Evolutionary conservation across 495 filamentous ascomycete species (phyloP), one percentile per base, ranked within the genome.

Genomic region (Hypoxylon intermedium): DNA sequence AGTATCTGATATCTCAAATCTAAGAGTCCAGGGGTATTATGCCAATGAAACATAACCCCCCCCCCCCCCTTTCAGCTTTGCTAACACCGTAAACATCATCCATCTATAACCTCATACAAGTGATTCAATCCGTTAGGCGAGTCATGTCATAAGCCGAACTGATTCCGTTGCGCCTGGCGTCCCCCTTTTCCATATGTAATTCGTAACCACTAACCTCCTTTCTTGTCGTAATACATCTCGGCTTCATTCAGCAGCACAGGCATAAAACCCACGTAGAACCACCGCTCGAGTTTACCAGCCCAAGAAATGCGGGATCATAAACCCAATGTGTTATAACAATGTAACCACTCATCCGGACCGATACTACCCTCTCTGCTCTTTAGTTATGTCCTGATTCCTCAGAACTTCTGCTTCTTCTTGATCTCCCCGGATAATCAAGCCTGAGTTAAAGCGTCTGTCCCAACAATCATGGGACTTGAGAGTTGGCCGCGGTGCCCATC

Each of bases 401-500:
- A 28, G 31, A 34, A 34, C 36, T 18, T 13, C 36, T 9, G 12
- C 45, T 9, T 31, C 52, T 21, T 15, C 11, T 5, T n/a, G 26
- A 16, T 6, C 18, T 45, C 31, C 28, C 46, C 5, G 11, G 23
- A 28, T 18, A 13, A 20, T 7, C 28, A 34, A 9, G 19, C 26
- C 3, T 26, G 20, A 9, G 5, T 21, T n/a, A n/a, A n/a, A n/a
- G n/a, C n/a, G n/a, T n/a, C n/a, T n/a, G n/a, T n/a, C n/a, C n/a
- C n/a, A n/a, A n/a, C n/a, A 11, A 19, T 48, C 30, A 65, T 37
- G 62, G 56, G 7, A 43, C 16, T 34, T 60, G 62, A 5, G 62
- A 65, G 18, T 60, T 65, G 2, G 36, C 46, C 3, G 62, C 55
- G 26, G 24, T 20, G 9, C 62, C 52, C 40, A 65, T 53, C 6